phyloP scores from a whole-genome alignment of 129 eudicot genomes.

The Flaveria robusta region DNA sequence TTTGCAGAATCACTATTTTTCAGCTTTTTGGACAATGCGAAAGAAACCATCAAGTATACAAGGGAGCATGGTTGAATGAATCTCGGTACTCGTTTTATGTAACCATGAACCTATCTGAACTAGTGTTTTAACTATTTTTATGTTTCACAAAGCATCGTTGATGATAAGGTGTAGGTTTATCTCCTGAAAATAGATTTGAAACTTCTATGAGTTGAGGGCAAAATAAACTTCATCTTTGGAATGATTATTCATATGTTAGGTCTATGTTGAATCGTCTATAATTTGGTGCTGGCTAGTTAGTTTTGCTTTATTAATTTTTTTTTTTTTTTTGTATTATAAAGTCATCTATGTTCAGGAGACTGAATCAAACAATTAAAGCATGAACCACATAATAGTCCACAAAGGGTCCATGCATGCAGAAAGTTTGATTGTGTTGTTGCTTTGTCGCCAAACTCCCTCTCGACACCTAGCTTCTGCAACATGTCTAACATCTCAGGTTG shows the following conservation, averaged over 20 bases:
- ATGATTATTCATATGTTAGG: background rate
- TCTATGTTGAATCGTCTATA: background rate
- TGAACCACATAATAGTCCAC: too few species aligned
- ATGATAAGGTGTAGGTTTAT: background rate
- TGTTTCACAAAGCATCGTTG: background rate
- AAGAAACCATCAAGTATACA: constrained; percentile 44
- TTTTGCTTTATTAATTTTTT: too few species aligned
- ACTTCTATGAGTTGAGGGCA: constrained; percentile 14
- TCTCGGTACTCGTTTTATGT: constrained; percentile 2
- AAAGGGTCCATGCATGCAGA: too few species aligned
- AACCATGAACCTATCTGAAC: background rate
- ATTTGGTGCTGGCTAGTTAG: too few species aligned
- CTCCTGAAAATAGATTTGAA: constrained; percentile 9
- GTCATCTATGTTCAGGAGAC: too few species aligned
- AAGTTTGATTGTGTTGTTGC: too few species aligned
- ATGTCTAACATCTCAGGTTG: too few species aligned
- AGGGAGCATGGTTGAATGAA: constrained; percentile 31
- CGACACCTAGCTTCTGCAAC: too few species aligned
- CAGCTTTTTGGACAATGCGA: constrained; percentile 93
- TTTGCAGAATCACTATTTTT: constrained; percentile 74
- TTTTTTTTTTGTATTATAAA: too few species aligned
- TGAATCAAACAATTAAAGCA: too few species aligned
- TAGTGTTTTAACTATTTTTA: too few species aligned
- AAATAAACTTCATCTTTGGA: background rate
- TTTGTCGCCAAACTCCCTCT: too few species aligned